phyloP scores from a whole-genome alignment of 495 filamentous ascomycete species.

The Diplogelasinospora grovesii region DNA sequence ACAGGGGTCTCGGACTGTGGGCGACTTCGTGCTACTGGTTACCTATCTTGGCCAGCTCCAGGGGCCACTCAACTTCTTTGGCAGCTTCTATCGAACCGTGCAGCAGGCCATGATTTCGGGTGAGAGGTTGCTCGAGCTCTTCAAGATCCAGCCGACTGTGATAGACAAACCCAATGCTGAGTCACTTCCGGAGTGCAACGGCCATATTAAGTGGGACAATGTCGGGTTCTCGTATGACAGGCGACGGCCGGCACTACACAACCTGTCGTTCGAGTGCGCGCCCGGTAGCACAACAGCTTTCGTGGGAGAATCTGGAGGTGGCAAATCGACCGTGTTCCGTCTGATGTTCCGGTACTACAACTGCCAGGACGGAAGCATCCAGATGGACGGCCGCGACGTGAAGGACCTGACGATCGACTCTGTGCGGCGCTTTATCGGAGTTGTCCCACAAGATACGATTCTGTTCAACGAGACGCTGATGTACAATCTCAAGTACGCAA shows the following conservation, averaged over 20 bases:
- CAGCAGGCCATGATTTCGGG: conserved; percentile 96
- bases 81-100: conserved; percentile 93
- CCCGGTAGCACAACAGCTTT: conserved; percentile 93
- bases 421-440: conserved; percentile 82
- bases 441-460: conserved; percentile 94
- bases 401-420: conserved; percentile 86
- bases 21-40: conserved; percentile 72
- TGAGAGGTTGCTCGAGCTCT: conserved; percentile 88
- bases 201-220: conserved; percentile 76
- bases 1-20: conserved; percentile 60
- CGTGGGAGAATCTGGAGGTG: conserved; percentile 92
- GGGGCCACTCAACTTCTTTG: conserved; percentile 93
- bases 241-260: conserved; percentile 77
- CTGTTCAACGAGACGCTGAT: conserved; percentile 96
- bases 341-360: conserved; percentile 96
- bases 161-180: conserved; percentile 51
- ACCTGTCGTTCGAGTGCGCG: conserved; percentile 70
- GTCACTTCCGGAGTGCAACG: conserved; percentile 59
- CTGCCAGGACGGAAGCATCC: conserved; percentile 64
- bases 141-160: conserved; percentile 83
- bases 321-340: conserved; percentile 96
- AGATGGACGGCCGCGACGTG: conserved; percentile 78
- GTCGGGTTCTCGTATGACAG: conserved; percentile 88
- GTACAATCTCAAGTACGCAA: conserved; percentile 95
- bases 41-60: conserved; percentile 93